Percentiles rank a stretch among this genome's conserved stretches.
These are phyloP conservation scores for Flaveria robusta DNA, from an alignment of 129 eudicot species.

Conservation along the genomic window DNA sequence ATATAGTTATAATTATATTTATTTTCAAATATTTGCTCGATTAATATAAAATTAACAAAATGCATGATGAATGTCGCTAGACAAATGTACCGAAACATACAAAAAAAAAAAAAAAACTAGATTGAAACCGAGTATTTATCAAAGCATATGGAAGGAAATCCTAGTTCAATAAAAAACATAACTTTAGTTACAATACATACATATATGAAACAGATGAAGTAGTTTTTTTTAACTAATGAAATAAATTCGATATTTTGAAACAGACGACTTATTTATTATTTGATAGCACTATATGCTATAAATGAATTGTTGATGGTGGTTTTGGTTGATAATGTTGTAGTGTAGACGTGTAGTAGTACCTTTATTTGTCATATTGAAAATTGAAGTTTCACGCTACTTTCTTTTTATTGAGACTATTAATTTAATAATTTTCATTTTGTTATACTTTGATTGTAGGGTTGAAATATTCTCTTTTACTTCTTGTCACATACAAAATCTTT, in stretches of 20 bases:
- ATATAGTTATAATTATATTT: too few species aligned
- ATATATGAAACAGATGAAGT: background rate
- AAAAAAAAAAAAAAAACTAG: too few species aligned
- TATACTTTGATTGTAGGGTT: background rate
- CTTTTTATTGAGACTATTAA: background rate
- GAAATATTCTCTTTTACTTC: background rate
- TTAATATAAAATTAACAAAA: too few species aligned
- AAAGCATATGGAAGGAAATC: background rate
- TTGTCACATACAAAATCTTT: too few species aligned
- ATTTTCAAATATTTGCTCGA: too few species aligned
- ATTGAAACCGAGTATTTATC: too few species aligned
- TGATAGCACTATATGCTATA: background rate
- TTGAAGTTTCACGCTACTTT: background rate
- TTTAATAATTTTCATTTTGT: background rate
- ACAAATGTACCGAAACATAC: too few species aligned
- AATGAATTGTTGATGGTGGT: background rate
- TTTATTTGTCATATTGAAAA: constrained; percentile 1
- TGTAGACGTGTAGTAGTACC: background rate
- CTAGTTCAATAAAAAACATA: background rate
- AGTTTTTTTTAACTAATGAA: background rate
- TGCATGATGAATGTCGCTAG: too few species aligned
- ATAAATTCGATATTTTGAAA: background rate
- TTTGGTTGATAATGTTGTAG: background rate
- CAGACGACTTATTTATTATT: background rate
- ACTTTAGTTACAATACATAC: background rate